Evolutionary conservation across 176 grass and related monocot genomes (phyloP), one percentile per base, ranked within the genome.

Genomic region (Cenchrus americanus): DNA sequence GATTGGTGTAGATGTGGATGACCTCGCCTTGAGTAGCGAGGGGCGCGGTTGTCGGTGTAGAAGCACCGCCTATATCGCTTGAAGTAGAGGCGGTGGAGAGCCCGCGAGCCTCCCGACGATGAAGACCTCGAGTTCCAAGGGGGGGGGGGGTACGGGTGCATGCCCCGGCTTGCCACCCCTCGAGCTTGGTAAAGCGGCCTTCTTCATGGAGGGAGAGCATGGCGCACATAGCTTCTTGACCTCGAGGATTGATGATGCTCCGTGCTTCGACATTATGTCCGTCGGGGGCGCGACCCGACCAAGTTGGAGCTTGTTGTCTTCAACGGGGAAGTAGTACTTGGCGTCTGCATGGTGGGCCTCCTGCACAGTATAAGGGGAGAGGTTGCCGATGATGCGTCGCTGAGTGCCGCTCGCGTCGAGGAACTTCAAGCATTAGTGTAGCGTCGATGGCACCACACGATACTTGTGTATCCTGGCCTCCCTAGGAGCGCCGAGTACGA

Each of bases 41-140:
- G 12, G 46, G 46, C 9, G 9, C 9, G 46, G 46, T 10, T 11
- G 46, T 2, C 10, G 46, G 9, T 48, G 46, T 11, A 48, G 9
- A 2, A 2, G 2, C 0, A 10, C 9, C 2, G 0, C 46, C 46
- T 8, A 8, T 10, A 0, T 1, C 46, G 0, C 9, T 10, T 2
- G 46, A 48, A 11, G 46, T 48, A 8, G 46, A 48, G 46, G 46
- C 8, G 1, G 12, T 12, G 46, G 46, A 48, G 46, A 48, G 7
- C 2, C 46, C 8, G 0, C n/a, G 46, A 48, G 8, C 9, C 46
- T 48, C 9, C 9, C 2, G 46, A 48, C 8, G 46, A 48, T 8
- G 9, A 48, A 10, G 46, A 48, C 46, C 10, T 48, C 0, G 46
- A 48, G 46, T 1, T 11, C 0, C 46, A 1, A 48, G 46, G 9